These are phyloP conservation scores for Coemansia sp. DNA, from an alignment of 192 early-diverging fungal genomes.

Conservation along the genomic window DNA sequence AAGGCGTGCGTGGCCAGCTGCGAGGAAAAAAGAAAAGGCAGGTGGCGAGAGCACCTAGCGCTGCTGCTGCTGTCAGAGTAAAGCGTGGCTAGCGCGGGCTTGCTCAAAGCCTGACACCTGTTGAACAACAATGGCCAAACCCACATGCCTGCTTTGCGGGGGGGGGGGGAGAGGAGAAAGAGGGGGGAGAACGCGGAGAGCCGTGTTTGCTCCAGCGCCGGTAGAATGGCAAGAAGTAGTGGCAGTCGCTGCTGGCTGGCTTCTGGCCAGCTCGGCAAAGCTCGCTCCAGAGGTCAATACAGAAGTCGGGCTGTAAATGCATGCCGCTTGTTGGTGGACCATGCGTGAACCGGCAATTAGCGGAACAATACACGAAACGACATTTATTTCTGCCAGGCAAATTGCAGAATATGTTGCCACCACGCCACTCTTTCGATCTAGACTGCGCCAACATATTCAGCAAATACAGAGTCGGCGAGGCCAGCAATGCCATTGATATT, in stretches of 20 bases:
- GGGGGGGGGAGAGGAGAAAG: not conserved
- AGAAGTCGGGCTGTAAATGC: not conserved
- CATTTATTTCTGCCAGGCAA: not conserved
- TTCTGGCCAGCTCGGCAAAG: not conserved
- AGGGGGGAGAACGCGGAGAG: not conserved
- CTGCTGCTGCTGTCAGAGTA: not conserved
- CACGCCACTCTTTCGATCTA: conserved; percentile 2
- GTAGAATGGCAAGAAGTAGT: conserved; percentile 5
- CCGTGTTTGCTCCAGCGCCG: not conserved
- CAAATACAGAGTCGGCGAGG: not conserved
- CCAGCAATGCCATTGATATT: not conserved
- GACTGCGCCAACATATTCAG: not conserved
- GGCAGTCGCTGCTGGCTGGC: not conserved
- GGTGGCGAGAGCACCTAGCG: not conserved
- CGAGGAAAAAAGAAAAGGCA: not conserved
- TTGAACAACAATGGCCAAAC: conserved; percentile 1
- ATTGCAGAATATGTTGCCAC: not conserved
- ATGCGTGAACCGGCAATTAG: conserved; percentile 2
- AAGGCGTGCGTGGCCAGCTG: conserved; percentile 1
- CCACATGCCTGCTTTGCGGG: conserved; percentile 4
- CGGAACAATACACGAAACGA: not conserved
- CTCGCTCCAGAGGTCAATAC: not conserved
- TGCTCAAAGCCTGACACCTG: conserved; percentile 5
- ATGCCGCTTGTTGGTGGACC: not conserved
- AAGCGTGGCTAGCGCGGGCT: not conserved